Evolutionary conservation across 768 basidiomycete species (phyloP).

Genomic region (Lyophyllum semitale): DNA sequence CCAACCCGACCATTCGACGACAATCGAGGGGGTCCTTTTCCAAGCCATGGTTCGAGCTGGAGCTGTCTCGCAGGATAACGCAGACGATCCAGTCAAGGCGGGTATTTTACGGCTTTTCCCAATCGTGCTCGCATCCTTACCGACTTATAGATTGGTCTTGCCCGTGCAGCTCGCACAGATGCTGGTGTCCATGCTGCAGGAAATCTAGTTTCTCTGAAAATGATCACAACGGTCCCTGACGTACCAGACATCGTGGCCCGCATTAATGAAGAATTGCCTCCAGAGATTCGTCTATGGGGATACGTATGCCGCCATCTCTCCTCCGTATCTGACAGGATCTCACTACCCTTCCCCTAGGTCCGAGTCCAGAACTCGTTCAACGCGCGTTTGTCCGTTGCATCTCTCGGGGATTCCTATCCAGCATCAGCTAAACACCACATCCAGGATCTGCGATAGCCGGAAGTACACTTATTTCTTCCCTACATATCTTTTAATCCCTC

Average conservation of each 20-base stretch:
- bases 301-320: conserved; percentile 50
- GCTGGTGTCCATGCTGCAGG: conserved; percentile 97
- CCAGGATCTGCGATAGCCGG: conserved; percentile 88
- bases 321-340: background rate
- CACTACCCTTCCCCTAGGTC: conserved; percentile 34
- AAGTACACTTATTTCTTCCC: conserved; percentile 99
- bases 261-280: conserved; percentile 87
- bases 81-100: conserved; percentile 88
- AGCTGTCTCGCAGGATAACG: conserved; percentile 93
- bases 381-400: conserved; percentile 59
- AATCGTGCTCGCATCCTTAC: background rate
- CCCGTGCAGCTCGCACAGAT: conserved; percentile 92
- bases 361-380: conserved; percentile 84
- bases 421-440: conserved; percentile 13
- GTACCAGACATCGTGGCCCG: conserved; percentile 67
- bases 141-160: conserved; percentile 68
- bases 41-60: conserved; percentile 86
- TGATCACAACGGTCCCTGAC: conserved; percentile 78
- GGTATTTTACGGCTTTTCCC: background rate
- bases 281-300: conserved; percentile 91
- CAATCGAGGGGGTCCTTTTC: conserved; percentile 91
- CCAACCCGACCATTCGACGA: conserved; percentile 66
- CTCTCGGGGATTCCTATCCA: background rate
- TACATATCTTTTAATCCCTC: conserved; percentile 88
- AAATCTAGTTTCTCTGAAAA: conserved; percentile 89